These are phyloP conservation scores for Flagelloscypha sp. DNA, from an alignment of 768 basidiomycete genomes.

Conservation along the genomic window DNA sequence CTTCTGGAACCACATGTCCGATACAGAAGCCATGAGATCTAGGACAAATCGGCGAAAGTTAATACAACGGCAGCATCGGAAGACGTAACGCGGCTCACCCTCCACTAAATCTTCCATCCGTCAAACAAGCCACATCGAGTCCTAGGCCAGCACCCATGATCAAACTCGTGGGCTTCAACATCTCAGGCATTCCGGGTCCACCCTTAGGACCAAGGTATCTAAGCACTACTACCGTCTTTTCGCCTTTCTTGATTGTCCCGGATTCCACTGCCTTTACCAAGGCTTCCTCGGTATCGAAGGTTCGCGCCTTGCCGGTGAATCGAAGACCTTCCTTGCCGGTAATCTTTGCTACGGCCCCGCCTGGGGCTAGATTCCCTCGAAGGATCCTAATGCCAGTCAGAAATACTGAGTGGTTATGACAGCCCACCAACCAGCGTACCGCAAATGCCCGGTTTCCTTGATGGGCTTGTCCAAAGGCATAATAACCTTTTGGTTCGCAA, in stretches of 20 bases:
- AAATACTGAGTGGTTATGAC: neutral
- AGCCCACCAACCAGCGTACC: slow-evolving; percentile 35
- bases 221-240: slow-evolving; percentile 94
- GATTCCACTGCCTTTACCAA: slow-evolving; percentile 84
- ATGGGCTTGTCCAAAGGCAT: slow-evolving; percentile 82
- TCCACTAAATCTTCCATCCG: slow-evolving; percentile 96
- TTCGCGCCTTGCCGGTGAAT: slow-evolving; percentile 87
- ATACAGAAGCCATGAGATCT: slow-evolving; percentile 96
- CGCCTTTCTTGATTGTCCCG: slow-evolving; percentile 84
- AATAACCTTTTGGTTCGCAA: slow-evolving; percentile 70
- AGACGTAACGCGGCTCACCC: slow-evolving; percentile 52
- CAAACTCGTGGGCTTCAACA: slow-evolving; percentile 95
- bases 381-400: slow-evolving; percentile 52
- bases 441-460: slow-evolving; percentile 83
- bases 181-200: slow-evolving; percentile 99
- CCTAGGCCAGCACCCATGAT: slow-evolving; percentile 99
- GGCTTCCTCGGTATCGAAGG: slow-evolving; percentile 85
- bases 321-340: slow-evolving; percentile 90
- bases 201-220: slow-evolving; percentile 96
- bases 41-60: slow-evolving; percentile 4
- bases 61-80: slow-evolving; percentile 2
- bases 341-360: slow-evolving; percentile 94
- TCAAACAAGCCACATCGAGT: slow-evolving; percentile 91
- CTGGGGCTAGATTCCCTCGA: slow-evolving; percentile 86
- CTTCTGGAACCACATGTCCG: slow-evolving; percentile 95